Base-by-base conservation (phyloP, 164 flowering plant species). In the Sextonia rubra region DNA sequence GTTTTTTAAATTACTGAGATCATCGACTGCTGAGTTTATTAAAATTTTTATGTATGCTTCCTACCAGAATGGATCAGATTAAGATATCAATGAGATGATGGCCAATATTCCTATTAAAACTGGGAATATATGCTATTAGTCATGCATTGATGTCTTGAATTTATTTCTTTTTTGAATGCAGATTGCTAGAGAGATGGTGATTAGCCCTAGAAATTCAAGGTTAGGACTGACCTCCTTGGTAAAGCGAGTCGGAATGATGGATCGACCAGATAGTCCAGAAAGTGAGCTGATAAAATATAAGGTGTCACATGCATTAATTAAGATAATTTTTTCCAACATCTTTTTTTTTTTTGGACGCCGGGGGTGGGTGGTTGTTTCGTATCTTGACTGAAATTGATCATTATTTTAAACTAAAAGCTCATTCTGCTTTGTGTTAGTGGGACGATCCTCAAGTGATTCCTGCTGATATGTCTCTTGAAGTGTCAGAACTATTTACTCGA, bases 101-200 rank as follows among this genome's bases (percentile, higher is more conserved):
- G 11, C 44, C 44, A 37, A 37, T 37, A 37, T 37, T 37, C 44
- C 44, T 12, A 26, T 68, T 4, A 52, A 52, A 52, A 15, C n/a
- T 14, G 6, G n/a, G n/a, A 52, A 52, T 20, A 52, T 52, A 52
- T 52, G n/a, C n/a, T 52, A 20, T 52, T 52, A 15, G n/a, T 52
- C n/a, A 20, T 17, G n/a, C 17, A 52, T 52, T 52, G 58, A 29
- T 17, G 9, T 49, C 15, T 20, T 24, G 12, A 22, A 4, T 48
- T 32, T 71, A n/a, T 77, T 22, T 44, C 27, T 61, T 48, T 71
- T n/a, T 47, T 70, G 55, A 12, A 49, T 68, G 74, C 82, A 95
- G 99, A 91, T 95, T 81, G 98, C 96, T 71, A 84, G 98, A 76
- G 99, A 95, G 82, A 91, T 93, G 98, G 99, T 86, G n/a, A 95